These are phyloP conservation scores for Chaetomidium leptoderma DNA, from an alignment of 495 filamentous ascomycete genomes.

Conservation along the genomic window DNA sequence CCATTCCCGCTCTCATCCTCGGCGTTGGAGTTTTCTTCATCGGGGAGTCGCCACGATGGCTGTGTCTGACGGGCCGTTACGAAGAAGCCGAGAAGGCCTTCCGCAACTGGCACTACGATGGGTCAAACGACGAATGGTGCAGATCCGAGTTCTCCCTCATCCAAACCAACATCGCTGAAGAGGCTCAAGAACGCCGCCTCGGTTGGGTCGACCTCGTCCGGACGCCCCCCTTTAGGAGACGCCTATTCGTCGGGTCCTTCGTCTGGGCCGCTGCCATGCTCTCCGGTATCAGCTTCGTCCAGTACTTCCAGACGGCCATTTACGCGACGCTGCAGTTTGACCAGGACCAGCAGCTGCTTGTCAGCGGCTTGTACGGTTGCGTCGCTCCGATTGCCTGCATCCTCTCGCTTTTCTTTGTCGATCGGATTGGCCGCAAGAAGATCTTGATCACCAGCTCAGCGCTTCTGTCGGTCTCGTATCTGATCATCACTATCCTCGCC, in stretches of 20 bases:
- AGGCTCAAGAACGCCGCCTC: constrained; percentile 32
- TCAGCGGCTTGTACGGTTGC: constrained; percentile 51
- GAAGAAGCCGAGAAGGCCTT: constrained; percentile 43
- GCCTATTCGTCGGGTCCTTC: constrained; percentile 50
- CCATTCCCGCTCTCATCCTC: constrained; percentile 48
- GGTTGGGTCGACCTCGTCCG: constrained; percentile 46
- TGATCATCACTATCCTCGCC: constrained; percentile 50
- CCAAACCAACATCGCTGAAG: constrained; percentile 40
- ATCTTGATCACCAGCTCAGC: constrained; percentile 50
- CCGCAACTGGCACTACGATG: constrained; percentile 41
- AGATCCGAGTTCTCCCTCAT: constrained; percentile 47
- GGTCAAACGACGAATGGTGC: constrained; percentile 43
- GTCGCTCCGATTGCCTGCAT: constrained; percentile 51
- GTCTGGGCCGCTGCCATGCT: constrained; percentile 52
- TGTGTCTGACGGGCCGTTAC: constrained; percentile 49
- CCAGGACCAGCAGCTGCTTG: constrained; percentile 46
- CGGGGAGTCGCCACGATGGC: constrained; percentile 55
- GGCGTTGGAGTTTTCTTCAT: constrained; percentile 48
- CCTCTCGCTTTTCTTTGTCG: constrained; percentile 49
- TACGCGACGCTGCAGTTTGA: constrained; percentile 47
- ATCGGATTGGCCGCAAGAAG: constrained; percentile 50
- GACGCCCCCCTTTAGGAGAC: constrained; percentile 43
- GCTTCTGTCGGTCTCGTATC: constrained; percentile 38
- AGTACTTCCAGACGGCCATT: constrained; percentile 49
- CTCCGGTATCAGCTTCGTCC: constrained; percentile 52